Conservation (phyloP, 116 monocot genomes). For the Papilionanthe hybrid region DNA sequence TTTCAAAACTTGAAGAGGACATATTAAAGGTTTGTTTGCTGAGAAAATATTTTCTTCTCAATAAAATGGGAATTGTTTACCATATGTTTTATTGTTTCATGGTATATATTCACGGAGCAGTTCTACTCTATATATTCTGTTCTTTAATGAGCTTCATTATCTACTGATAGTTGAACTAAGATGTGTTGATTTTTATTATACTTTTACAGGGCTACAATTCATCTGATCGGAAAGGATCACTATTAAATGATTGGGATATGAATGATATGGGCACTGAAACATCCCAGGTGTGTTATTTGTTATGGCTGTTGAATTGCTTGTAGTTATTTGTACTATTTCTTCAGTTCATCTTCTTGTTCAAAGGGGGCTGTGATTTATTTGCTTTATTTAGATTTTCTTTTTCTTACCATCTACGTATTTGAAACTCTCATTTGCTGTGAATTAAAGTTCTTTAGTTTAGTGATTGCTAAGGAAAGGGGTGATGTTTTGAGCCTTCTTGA, state of each 20-base stretch:
- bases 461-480: no score
- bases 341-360: neutral
- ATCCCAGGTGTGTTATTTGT: constrained; percentile 53
- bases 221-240: constrained; percentile 57
- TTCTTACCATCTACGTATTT: neutral
- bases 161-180: neutral
- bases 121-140: neutral
- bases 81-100: no score
- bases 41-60: neutral
- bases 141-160: neutral
- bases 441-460: neutral
- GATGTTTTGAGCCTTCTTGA: neutral
- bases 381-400: neutral
- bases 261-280: constrained; percentile 75
- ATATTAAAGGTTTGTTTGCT: constrained; percentile 69
- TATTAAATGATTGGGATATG: constrained; percentile 87
- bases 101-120: neutral
- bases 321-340: neutral
- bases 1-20: constrained; percentile 94
- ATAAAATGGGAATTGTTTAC: neutral
- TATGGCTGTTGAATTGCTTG: neutral
- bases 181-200: neutral
- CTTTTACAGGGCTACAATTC: constrained; percentile 70
- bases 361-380: neutral
- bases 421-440: neutral